These are phyloP conservation scores for Astraeus odoratus DNA, from an alignment of 768 basidiomycete species.

Conservation along the genomic window DNA sequence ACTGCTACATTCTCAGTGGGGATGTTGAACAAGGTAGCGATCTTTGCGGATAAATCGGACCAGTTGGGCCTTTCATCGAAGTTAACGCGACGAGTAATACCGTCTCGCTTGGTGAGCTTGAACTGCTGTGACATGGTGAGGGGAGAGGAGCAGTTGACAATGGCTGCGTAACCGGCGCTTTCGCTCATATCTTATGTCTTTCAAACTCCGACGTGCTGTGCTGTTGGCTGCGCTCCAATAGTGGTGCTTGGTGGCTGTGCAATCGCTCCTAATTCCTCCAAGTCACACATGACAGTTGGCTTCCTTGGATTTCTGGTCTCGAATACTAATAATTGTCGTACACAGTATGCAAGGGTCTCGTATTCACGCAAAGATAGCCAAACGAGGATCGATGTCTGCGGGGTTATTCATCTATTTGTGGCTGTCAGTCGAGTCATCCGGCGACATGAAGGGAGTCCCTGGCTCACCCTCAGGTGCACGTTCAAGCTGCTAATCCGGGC, in stretches of 20 bases:
- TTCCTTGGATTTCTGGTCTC: no score
- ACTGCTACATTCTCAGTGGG: constrained; percentile 54
- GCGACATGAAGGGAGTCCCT: background rate
- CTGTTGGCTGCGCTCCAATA: constrained; percentile 3
- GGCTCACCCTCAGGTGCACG: constrained; percentile 52
- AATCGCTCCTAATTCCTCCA: background rate
- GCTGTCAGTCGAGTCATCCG: background rate
- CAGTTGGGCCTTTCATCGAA: constrained; percentile 51
- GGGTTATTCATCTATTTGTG: constrained; percentile 73
- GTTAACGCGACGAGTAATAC: constrained; percentile 51
- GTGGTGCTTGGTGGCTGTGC: background rate
- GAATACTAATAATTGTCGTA: constrained; percentile 1
- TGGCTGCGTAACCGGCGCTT: no score
- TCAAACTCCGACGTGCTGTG: constrained; percentile 42
- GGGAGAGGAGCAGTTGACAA: constrained; percentile 3
- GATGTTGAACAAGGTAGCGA: constrained; percentile 49
- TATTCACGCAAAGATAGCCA: constrained; percentile 64
- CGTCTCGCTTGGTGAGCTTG: constrained; percentile 56
- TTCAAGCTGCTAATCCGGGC: constrained; percentile 53
- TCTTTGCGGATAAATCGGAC: constrained; percentile 47
- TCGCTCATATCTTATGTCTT: constrained; percentile 21
- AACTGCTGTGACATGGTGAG: constrained; percentile 40
- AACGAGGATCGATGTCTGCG: constrained; percentile 52
- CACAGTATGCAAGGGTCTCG: background rate
- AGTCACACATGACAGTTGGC: no score